These are phyloP conservation scores for Pleoardoris graminearum DNA, from an alignment of 2,329 filamentous ascomycete species.

Conservation along the genomic window DNA sequence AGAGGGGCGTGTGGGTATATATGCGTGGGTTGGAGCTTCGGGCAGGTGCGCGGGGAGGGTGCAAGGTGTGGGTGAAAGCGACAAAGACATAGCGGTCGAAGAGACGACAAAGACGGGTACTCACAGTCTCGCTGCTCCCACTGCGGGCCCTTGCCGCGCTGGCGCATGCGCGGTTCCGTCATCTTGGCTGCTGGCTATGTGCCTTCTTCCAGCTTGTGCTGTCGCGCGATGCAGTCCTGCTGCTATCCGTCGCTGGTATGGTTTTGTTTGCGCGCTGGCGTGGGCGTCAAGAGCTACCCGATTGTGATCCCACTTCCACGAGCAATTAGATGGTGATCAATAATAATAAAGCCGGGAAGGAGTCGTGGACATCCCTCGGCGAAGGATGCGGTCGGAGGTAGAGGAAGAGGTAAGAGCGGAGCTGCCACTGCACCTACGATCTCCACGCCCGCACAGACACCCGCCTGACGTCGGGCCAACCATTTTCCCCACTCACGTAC, in stretches of 20 bases:
- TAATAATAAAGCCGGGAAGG: too few relatives aligned
- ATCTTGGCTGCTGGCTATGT: conserved; percentile 32
- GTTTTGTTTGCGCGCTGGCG: too few relatives aligned
- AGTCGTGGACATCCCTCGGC: too few relatives aligned
- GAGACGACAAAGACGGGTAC: conserved; percentile 13
- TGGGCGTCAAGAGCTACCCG: too few relatives aligned
- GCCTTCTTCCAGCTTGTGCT: too few relatives aligned
- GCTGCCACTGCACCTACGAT: too few relatives aligned
- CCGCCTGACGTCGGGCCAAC: neutral
- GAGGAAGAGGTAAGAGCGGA: too few relatives aligned
- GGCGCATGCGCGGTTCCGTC: conserved; percentile 55
- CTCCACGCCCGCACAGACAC: conserved; percentile 1
- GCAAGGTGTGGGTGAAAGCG: neutral
- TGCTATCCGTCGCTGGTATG: too few relatives aligned
- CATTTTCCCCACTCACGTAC: conserved; percentile 12
- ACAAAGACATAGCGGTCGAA: conserved; percentile 6
- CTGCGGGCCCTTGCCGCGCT: conserved; percentile 53
- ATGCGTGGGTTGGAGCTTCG: neutral
- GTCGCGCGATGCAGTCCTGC: too few relatives aligned
- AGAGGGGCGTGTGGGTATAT: neutral
- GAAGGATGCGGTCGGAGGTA: too few relatives aligned
- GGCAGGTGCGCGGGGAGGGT: neutral
- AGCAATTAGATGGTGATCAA: too few relatives aligned
- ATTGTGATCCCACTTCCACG: too few relatives aligned
- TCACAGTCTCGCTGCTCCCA: conserved; percentile 50